Conservation (phyloP, 2,329 filamentous ascomycete species). For the Apiospora aurea region DNA sequence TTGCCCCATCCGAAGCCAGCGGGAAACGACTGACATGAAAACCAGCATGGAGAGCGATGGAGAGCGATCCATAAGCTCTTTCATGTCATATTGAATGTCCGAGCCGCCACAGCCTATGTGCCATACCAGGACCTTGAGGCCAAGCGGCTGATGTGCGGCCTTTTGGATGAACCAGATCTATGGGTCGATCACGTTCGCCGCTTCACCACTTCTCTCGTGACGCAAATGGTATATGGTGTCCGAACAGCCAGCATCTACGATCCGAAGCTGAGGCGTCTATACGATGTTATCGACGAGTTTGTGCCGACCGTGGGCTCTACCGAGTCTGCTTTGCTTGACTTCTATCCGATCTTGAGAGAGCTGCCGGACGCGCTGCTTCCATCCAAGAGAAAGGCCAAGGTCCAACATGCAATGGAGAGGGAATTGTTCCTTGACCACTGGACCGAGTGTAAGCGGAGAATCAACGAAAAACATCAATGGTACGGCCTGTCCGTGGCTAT, state of each 20-base stretch:
- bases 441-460: slow-evolving; percentile 45
- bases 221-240: slow-evolving; percentile 57
- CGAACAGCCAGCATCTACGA: slow-evolving; percentile 47
- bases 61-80: slow-evolving; percentile 46
- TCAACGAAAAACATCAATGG: slow-evolving; percentile 38
- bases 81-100: slow-evolving; percentile 56
- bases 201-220: slow-evolving; percentile 56
- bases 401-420: slow-evolving; percentile 52
- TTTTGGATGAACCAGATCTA: slow-evolving; percentile 51
- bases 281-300: slow-evolving; percentile 47
- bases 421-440: slow-evolving; percentile 49
- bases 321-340: slow-evolving; percentile 52
- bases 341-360: slow-evolving; percentile 51
- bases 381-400: slow-evolving; percentile 46
- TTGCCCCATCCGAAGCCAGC: not conserved
- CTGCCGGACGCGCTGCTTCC: slow-evolving; percentile 54
- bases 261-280: slow-evolving; percentile 49
- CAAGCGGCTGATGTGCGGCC: slow-evolving; percentile 58
- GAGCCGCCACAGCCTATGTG: slow-evolving; percentile 55
- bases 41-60: slow-evolving; percentile 42
- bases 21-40: not conserved
- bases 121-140: slow-evolving; percentile 64
- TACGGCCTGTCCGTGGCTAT: slow-evolving; percentile 19
- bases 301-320: slow-evolving; percentile 26
- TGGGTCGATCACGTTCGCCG: slow-evolving; percentile 54